A percentile compares a stretch with the other conserved stretches of the same genome.
Conservation (phyloP, 495 filamentous ascomycete species). For the Letharia lupina region DNA sequence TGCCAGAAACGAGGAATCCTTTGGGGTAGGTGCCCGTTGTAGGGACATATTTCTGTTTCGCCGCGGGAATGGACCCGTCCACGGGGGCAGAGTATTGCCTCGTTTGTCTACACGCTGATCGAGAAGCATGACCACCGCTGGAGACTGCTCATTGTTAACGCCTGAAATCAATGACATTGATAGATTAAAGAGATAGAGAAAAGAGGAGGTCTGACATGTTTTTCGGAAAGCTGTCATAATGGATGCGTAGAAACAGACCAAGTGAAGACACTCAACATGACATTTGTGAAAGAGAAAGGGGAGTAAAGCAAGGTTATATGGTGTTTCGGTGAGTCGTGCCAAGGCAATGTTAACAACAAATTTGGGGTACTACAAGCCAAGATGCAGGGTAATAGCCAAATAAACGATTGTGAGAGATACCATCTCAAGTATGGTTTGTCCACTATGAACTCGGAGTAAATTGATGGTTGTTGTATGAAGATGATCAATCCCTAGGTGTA, state of each 20-base stretch:
- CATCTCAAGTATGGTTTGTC: too few species aligned
- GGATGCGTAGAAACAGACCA: neutral
- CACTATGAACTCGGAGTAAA: too few species aligned
- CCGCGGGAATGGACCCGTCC: conserved; percentile 53
- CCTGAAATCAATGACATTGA: neutral
- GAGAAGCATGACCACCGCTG: neutral
- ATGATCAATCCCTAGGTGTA: too few species aligned
- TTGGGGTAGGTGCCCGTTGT: conserved; percentile 76
- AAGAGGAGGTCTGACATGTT: neutral
- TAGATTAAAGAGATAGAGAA: neutral
- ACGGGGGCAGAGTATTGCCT: conserved; percentile 19
- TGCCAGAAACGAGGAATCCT: conserved; percentile 80
- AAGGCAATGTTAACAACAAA: too few species aligned
- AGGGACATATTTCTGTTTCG: conserved; percentile 84
- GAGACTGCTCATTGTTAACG: neutral
- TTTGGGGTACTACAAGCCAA: too few species aligned
- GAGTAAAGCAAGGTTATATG: neutral
- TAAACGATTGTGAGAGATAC: too few species aligned
- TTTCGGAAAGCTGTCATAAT: conserved; percentile 9
- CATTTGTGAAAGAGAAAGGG: neutral
- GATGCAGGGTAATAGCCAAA: neutral
- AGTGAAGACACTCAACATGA: neutral
- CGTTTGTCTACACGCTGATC: neutral
- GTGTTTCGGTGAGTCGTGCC: neutral
- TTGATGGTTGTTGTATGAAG: too few species aligned